Percentiles rank a stretch among this genome's conserved stretches.
Evolutionary conservation across 805 yeast species (phyloP).

Genomic region (Candida fluviatilis): DNA sequence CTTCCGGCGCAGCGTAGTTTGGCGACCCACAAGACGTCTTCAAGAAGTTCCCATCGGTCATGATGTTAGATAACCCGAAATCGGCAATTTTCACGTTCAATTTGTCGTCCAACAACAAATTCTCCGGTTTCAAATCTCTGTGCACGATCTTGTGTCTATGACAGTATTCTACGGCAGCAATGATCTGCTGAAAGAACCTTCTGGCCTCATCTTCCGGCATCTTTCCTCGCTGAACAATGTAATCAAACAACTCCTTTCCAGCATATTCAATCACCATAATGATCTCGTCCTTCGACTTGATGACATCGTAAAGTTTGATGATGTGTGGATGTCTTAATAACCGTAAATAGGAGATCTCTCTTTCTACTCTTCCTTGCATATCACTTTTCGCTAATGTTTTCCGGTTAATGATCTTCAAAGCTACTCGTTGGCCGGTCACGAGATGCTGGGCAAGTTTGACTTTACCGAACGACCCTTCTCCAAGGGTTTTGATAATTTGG

Average conservation of each 20-base stretch:
- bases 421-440: conserved; percentile 89
- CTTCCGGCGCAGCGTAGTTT: conserved; percentile 97
- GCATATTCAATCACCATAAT: conserved; percentile 97
- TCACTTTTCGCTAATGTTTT: conserved; percentile 90
- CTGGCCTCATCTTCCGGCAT: conserved; percentile 92
- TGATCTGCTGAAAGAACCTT: conserved; percentile 91
- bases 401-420: conserved; percentile 86
- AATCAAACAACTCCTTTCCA: conserved; percentile 93
- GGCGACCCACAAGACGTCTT: conserved; percentile 97
- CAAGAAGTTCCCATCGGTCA: conserved; percentile 96
- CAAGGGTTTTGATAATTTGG: conserved; percentile 87
- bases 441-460: conserved; percentile 88
- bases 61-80: conserved; percentile 89
- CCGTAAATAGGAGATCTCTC: conserved; percentile 87
- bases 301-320: conserved; percentile 91
- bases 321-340: conserved; percentile 93
- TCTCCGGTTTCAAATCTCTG: conserved; percentile 95
- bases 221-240: conserved; percentile 89
- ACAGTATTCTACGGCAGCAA: conserved; percentile 94
- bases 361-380: conserved; percentile 94
- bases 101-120: conserved; percentile 81
- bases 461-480: conserved; percentile 96
- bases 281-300: conserved; percentile 91
- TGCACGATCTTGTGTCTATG: conserved; percentile 96
- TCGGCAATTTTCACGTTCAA: conserved; percentile 94